Percentiles rank a stretch among this genome's conserved stretches.
Conservation (phyloP, 306 rosid genomes). For the Gynostemma pentaphyllum region DNA sequence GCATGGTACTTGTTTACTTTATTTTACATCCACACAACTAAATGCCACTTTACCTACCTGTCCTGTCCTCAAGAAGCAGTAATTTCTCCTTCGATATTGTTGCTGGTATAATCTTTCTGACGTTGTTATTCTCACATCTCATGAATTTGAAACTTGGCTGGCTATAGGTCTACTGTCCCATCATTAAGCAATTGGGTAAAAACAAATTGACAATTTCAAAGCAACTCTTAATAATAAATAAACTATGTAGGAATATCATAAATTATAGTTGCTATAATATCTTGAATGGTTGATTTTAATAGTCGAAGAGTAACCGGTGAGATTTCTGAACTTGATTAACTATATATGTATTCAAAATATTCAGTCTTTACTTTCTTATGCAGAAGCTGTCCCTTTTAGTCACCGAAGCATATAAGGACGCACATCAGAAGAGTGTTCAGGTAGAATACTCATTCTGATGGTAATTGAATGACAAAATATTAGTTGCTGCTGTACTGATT, state of each 20-base stretch:
- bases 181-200: background rate
- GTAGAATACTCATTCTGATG: constrained; percentile 14
- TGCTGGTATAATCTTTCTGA: too few relatives aligned
- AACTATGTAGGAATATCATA: background rate
- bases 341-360: background rate
- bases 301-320: background rate
- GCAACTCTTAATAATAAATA: background rate
- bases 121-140: background rate
- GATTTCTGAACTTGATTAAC: background rate
- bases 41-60: background rate
- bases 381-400: constrained; percentile 71
- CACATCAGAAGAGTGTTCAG: constrained; percentile 73
- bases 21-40: background rate
- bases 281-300: background rate
- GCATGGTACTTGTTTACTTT: background rate
- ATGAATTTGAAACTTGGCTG: background rate
- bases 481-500: background rate
- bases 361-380: constrained; percentile 6
- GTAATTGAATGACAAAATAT: background rate
- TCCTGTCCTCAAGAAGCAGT: background rate
- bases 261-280: background rate
- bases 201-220: background rate
- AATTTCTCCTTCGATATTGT: background rate
- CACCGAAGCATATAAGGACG: constrained; percentile 80
- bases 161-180: background rate